These are phyloP conservation scores for Cyberlindnera sargentensis DNA, from an alignment of 805 yeast species.

Conservation along the genomic window DNA sequence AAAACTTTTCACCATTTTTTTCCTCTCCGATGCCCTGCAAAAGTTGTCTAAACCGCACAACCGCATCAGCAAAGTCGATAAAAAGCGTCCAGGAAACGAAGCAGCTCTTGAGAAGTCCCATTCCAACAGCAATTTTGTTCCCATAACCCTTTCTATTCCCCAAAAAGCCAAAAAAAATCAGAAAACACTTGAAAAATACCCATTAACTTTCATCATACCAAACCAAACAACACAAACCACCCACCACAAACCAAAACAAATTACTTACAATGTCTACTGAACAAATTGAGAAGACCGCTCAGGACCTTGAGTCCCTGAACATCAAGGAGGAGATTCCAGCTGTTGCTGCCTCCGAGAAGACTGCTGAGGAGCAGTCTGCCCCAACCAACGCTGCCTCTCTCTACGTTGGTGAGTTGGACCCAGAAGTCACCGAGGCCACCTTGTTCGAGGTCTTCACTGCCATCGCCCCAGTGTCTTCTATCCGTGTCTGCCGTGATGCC, in stretches of 20 bases:
- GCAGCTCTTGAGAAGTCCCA: no score
- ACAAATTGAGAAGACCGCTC: slow-evolving; percentile 34
- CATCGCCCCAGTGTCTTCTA: slow-evolving; percentile 91
- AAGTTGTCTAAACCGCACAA: no score
- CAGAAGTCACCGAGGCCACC: slow-evolving; percentile 87
- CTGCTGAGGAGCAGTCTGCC: slow-evolving; percentile 8
- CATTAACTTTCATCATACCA: slow-evolving; percentile 1
- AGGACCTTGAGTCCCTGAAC: slow-evolving; percentile 41
- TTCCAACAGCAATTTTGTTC: neutral
- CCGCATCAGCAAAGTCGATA: no score
- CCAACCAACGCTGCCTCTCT: slow-evolving; percentile 46
- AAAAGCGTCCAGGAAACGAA: neutral
- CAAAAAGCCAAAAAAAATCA: slow-evolving; percentile 19
- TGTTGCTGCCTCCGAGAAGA: slow-evolving; percentile 2
- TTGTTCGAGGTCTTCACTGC: slow-evolving; percentile 92
- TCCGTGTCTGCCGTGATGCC: slow-evolving; percentile 98
- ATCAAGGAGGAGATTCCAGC: slow-evolving; percentile 26
- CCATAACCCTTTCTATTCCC: neutral
- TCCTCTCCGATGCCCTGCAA: neutral
- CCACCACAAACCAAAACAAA: slow-evolving; percentile 7
- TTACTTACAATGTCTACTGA: slow-evolving; percentile 35
- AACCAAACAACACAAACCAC: neutral
- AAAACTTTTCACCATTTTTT: slow-evolving; percentile 1
- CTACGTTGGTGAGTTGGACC: slow-evolving; percentile 96
- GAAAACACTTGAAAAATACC: slow-evolving; percentile 12